Base-by-base conservation (phyloP, 2,329 filamentous ascomycete genomes). In the Aspergillus glaucus region DNA sequence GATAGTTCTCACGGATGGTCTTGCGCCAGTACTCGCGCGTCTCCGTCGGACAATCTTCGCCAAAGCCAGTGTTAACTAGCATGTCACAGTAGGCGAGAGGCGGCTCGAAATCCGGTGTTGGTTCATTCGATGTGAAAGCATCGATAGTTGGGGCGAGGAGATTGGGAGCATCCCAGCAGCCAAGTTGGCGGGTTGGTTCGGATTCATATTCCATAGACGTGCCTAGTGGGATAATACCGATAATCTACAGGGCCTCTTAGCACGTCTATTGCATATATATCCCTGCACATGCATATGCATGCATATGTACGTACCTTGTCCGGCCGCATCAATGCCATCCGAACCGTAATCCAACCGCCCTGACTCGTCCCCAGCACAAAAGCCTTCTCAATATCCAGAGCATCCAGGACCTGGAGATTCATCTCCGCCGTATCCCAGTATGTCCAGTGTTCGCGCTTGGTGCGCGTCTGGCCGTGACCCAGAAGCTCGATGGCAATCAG, bases 391-490 rank as follows among this genome's bases (percentile, higher is more conserved):
- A 78, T 69, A 0, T 65, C 64, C 6, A 78, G 49, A 4, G 69
- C 69, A 36, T 80, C 74, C 70, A 83, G 68, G 1, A 79, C 77
- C 63, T 83, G 78, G 26, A 70, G 45, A 9, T 74, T 73, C 75
- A 82, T 78, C 47, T 71, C 67, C 1, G 75, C 75, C 0, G 75
- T 72, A 55, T 79, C 76, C 78, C 77, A 80, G 57, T 80, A 80
- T 5, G 76, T 80, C 56, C 70, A 80, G 43, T 77, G 67, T 49
- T 75, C 70, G 3, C 59, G 54, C 19, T 64, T 61, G 5, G 70
- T 69, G 8, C 70, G 63, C 4, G 77, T 79, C 49, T 72, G 60
- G 3, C 77, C 77, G 57, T 80, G 77, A 19, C 77, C 78, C 9
- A 79, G 68, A 4, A 74, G 68, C 58, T 80, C 77, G 50, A 80